phyloP scores from a whole-genome alignment of 805 yeast species.

The Candida adriatica region DNA sequence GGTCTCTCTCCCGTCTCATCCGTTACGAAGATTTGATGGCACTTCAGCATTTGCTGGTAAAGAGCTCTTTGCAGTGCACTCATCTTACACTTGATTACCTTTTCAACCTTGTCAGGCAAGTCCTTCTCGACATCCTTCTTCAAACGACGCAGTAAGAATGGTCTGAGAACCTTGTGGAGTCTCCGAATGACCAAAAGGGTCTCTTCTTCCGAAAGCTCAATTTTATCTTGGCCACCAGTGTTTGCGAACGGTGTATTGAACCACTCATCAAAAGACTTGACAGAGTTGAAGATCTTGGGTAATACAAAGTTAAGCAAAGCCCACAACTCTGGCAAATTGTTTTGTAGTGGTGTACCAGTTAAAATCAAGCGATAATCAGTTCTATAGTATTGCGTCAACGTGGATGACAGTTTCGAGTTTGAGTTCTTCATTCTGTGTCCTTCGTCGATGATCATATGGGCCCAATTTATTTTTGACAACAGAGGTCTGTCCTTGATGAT shows the following conservation, averaged over 20 bases:
- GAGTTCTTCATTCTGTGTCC: slow-evolving; percentile 87
- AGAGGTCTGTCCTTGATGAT: slow-evolving; percentile 72
- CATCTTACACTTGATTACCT: slow-evolving; percentile 71
- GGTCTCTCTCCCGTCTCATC: slow-evolving; percentile 48
- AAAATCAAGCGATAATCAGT: slow-evolving; percentile 73
- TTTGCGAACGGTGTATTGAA: slow-evolving; percentile 85
- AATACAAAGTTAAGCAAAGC: slow-evolving; percentile 75
- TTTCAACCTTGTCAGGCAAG: slow-evolving; percentile 78
- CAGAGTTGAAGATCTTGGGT: slow-evolving; percentile 81
- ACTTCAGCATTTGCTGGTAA: slow-evolving; percentile 73
- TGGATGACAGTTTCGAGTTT: slow-evolving; percentile 63
- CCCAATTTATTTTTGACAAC: slow-evolving; percentile 63
- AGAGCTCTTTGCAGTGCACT: slow-evolving; percentile 64
- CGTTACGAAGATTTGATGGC: slow-evolving; percentile 62
- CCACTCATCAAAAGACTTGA: slow-evolving; percentile 84
- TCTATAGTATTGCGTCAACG: slow-evolving; percentile 64
- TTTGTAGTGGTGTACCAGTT: slow-evolving; percentile 86
- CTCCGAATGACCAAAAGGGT: slow-evolving; percentile 74
- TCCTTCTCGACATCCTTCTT: slow-evolving; percentile 85
- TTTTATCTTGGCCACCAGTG: slow-evolving; percentile 74
- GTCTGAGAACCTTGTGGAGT: slow-evolving; percentile 80
- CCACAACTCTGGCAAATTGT: slow-evolving; percentile 82
- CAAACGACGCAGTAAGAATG: slow-evolving; percentile 75
- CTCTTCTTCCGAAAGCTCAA: slow-evolving; percentile 82
- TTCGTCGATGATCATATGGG: slow-evolving; percentile 86